phyloP scores from a whole-genome alignment of 805 yeast species.

The Saccharomycopsis selenospora region DNA sequence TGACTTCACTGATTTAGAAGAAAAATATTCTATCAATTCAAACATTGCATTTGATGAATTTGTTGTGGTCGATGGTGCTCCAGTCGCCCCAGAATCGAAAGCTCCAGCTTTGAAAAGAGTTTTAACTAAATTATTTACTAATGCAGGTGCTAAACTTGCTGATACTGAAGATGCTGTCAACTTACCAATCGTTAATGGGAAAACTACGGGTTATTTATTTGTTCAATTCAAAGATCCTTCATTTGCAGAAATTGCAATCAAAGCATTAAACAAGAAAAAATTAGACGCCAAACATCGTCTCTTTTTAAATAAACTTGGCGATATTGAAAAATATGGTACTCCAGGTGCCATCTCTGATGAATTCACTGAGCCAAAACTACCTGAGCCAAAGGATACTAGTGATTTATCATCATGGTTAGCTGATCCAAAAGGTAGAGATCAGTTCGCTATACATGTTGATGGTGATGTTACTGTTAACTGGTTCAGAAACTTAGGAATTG shows the following conservation, averaged over 20 bases:
- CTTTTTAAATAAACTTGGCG: conserved; percentile 73
- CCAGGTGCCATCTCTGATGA: conserved; percentile 54
- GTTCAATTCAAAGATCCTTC: conserved; percentile 67
- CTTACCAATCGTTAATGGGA: conserved; percentile 70
- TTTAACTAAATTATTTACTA: conserved; percentile 67
- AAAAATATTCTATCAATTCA: conserved; percentile 55
- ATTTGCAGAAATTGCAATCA: conserved; percentile 72
- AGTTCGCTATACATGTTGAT: conserved; percentile 69
- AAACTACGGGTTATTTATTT: conserved; percentile 80
- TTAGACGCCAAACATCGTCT: conserved; percentile 90
- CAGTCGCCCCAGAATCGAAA: conserved; percentile 87
- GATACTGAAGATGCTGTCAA: conserved; percentile 49
- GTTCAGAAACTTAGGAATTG: conserved; percentile 66
- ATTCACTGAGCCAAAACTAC: conserved; percentile 64
- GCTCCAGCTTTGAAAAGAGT: conserved; percentile 80
- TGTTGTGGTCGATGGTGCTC: conserved; percentile 91
- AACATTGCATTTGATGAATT: conserved; percentile 63
- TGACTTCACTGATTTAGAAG: conserved; percentile 82
- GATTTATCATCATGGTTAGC: conserved; percentile 87
- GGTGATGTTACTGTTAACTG: conserved; percentile 82
- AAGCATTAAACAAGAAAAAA: conserved; percentile 77
- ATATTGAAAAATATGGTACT: conserved; percentile 70
- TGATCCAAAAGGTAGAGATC: conserved; percentile 86
- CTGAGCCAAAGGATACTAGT: conserved; percentile 68
- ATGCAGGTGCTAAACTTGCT: conserved; percentile 59